A percentile compares a stretch with the other conserved stretches of the same genome.
phyloP scores from a whole-genome alignment of 306 rosid genomes.

The Rosa multiflora region DNA sequence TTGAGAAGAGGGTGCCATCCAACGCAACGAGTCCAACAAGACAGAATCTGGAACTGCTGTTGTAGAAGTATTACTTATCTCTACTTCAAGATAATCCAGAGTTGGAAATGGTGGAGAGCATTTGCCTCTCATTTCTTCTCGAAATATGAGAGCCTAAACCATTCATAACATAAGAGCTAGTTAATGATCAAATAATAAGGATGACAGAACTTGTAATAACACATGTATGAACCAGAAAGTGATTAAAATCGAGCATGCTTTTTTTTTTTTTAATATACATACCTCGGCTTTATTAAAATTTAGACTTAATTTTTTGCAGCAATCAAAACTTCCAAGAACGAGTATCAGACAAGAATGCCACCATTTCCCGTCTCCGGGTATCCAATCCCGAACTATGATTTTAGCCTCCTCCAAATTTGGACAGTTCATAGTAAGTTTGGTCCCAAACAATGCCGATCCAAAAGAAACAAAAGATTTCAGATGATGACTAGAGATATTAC shows the following conservation, averaged over 20 bases:
- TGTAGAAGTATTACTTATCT: background rate
- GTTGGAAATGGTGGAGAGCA: background rate
- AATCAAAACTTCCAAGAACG: background rate
- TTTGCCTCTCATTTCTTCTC: background rate
- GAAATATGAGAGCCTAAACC: slow-evolving; percentile 8
- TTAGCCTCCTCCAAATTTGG: background rate
- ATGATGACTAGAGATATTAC: background rate
- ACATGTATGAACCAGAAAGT: too few species aligned
- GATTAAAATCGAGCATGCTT: too few species aligned
- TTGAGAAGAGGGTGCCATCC: slow-evolving; percentile 7
- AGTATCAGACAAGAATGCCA: too few species aligned
- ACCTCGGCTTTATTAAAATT: background rate
- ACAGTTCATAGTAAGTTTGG: background rate
- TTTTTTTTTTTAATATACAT: background rate
- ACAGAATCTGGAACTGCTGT: background rate
- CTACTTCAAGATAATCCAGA: slow-evolving; percentile 10
- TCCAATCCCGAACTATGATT: background rate
- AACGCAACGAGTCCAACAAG: slow-evolving; percentile 1
- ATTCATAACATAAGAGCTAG: background rate
- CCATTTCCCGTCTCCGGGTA: too few species aligned
- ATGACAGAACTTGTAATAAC: background rate
- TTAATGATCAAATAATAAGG: too few species aligned
- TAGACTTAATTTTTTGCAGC: background rate
- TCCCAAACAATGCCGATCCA: too few species aligned
- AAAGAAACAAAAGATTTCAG: background rate